Evolutionary conservation across 1,139 yeast genomes (phyloP), one percentile per base, ranked within the genome.

Genomic region (Saccharomyces hybrid): DNA sequence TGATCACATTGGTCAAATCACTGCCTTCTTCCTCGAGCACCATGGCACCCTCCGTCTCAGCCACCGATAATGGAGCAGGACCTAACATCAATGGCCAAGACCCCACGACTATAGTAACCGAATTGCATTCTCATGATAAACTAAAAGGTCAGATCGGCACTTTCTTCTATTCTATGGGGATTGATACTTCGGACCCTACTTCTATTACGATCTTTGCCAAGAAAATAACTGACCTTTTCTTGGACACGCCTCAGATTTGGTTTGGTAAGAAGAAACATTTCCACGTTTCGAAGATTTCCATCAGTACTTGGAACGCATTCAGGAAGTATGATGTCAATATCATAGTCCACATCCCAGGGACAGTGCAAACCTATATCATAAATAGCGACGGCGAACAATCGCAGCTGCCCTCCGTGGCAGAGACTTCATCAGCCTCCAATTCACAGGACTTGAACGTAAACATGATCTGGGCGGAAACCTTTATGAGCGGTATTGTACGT

Each of bases 251-350:
- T 47, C 91, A 91, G 66, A 61, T 77, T 38, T 81, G 86, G 86
- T 81, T 86, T 66, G 84, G 95, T 73, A 88, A 86, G 66, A 80
- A 79, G 60, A 86, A 83, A 60, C 80, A 79, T 63, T 89, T 90
- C 86, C 84, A 82, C 65, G 86, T 89, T 12, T 84, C 84, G 49
- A 82, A 86, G 60, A 86, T 91, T 54, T 77, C 84, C 2, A 83
- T 81, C 65, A 82, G 86, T 58, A 75, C 83, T 2, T 86, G 81
- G 75, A 84, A 86, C 71, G 86, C 89, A 1, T 88, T 89, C 68
- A 78, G 89, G n/a, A 79, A 78, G 62, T 78, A 83, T 49, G 97
- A 89, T 67, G 81, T 88, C 63, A 78, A 93, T 48, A 95, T 90
- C 11, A 76, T 82, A 8, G 95, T 86, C 42, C 79, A 79, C 53